Conservation (phyloP, 2,329 filamentous ascomycete genomes). For the Dactylonectria estremocensis region DNA sequence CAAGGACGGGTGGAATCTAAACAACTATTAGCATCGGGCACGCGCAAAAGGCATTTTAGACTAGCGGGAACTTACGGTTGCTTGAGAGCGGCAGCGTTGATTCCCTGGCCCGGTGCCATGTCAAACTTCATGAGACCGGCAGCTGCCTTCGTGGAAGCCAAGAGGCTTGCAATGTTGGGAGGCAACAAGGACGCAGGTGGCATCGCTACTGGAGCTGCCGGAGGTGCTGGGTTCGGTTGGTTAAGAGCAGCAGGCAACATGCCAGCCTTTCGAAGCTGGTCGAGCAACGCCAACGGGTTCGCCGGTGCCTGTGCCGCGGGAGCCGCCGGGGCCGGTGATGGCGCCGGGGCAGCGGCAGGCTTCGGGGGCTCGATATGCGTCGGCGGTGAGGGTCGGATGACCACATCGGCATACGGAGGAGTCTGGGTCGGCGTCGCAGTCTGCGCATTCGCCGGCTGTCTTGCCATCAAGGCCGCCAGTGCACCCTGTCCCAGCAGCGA, state of each 20-base stretch:
- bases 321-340: conserved; percentile 50
- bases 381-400: conserved; percentile 67
- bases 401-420: conserved; percentile 54
- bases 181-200: conserved; percentile 52
- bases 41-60: background rate
- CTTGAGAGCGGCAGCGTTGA: conserved; percentile 80
- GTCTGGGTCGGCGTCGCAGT: conserved; percentile 61
- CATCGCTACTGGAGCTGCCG: conserved; percentile 47
- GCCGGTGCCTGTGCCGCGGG: conserved; percentile 54
- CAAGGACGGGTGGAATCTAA: conserved; percentile 81
- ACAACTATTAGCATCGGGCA: conserved; percentile 32
- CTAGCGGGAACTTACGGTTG: conserved; percentile 69
- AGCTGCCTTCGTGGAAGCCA: conserved; percentile 53
- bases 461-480: conserved; percentile 71
- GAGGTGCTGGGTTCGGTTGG: conserved; percentile 38
- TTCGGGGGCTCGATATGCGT: conserved; percentile 56
- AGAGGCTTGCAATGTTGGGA: conserved; percentile 55
- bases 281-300: conserved; percentile 74
- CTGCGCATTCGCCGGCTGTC: conserved; percentile 67
- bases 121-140: conserved; percentile 44
- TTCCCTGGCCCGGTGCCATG: conserved; percentile 66
- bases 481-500: conserved; percentile 72
- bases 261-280: conserved; percentile 78
- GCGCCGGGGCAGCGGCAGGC: conserved; percentile 50
- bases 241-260: conserved; percentile 65